Percentiles rank a stretch among this genome's conserved stretches.
These are phyloP conservation scores for Silene vulgaris DNA, from an alignment of 179 eudicot species.

Conservation along the genomic window DNA sequence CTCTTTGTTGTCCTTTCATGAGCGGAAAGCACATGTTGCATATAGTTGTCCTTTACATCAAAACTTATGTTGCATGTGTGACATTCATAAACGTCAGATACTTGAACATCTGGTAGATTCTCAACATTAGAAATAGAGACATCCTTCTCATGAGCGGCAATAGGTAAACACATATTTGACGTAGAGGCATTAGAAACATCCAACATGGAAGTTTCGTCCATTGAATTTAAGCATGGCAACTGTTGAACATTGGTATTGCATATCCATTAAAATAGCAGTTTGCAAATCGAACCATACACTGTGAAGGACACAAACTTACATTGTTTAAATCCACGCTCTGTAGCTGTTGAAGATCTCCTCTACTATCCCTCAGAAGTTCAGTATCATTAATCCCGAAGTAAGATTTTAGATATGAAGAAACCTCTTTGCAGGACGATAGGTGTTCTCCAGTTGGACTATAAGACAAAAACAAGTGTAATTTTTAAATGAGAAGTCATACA, in stretches of 20 bases:
- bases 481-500: background rate
- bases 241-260: conserved; percentile 20
- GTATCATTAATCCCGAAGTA: conserved; percentile 38
- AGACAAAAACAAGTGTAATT: conserved; percentile 11
- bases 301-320: conserved; percentile 30
- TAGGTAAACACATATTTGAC: conserved; percentile 13
- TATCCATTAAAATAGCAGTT: conserved; percentile 21
- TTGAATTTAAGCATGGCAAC: conserved; percentile 13
- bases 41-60: conserved; percentile 39
- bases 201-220: conserved; percentile 31
- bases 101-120: conserved; percentile 39
- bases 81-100: conserved; percentile 56
- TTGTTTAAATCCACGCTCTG: conserved; percentile 24
- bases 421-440: conserved; percentile 58
- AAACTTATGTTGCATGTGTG: conserved; percentile 49
- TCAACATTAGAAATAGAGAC: conserved; percentile 40
- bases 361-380: conserved; percentile 31
- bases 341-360: conserved; percentile 33
- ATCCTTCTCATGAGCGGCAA: conserved; percentile 27
- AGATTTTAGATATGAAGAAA: conserved; percentile 48
- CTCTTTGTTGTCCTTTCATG: conserved; percentile 48
- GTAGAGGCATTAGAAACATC: conserved; percentile 21
- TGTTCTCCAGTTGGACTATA: conserved; percentile 66
- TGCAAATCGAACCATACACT: background rate
- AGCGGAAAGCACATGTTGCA: conserved; percentile 43